Evolutionary conservation across 257 asterid species (phyloP).

Genomic region (Solanum appendiculatum): DNA sequence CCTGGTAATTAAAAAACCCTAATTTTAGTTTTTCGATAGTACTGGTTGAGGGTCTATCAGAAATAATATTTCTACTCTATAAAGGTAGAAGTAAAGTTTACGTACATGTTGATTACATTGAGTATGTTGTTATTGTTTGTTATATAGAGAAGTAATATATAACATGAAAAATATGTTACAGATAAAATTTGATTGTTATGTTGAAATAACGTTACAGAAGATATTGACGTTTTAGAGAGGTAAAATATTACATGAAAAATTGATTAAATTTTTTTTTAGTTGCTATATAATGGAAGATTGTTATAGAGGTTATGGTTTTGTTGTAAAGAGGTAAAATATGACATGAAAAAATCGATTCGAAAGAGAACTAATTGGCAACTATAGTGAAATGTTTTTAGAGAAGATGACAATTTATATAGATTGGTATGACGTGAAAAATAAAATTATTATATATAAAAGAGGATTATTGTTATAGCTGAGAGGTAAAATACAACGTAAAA

Average conservation of each 20-base stretch:
- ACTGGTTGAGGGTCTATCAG: background rate
- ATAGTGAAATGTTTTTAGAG: background rate
- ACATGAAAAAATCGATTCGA: background rate
- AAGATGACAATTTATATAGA: background rate
- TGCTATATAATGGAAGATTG: background rate
- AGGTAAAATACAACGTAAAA: background rate
- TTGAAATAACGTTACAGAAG: background rate
- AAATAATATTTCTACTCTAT: background rate
- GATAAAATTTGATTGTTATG: background rate
- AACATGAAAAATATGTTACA: background rate
- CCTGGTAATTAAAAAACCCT: constrained; percentile 26
- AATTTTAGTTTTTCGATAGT: background rate
- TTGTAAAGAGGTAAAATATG: background rate
- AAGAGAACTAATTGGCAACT: background rate
- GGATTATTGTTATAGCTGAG: background rate
- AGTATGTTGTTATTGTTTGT: background rate
- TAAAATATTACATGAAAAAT: background rate
- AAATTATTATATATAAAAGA: background rate
- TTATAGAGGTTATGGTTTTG: background rate
- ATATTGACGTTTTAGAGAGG: background rate
- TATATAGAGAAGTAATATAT: background rate
- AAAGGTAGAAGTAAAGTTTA: background rate
- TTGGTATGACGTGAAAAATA: background rate
- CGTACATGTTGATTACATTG: background rate
- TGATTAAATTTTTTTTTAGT: background rate